phyloP scores from a whole-genome alignment of 495 filamentous ascomycete species.

The Stereocaulon alpinum region DNA sequence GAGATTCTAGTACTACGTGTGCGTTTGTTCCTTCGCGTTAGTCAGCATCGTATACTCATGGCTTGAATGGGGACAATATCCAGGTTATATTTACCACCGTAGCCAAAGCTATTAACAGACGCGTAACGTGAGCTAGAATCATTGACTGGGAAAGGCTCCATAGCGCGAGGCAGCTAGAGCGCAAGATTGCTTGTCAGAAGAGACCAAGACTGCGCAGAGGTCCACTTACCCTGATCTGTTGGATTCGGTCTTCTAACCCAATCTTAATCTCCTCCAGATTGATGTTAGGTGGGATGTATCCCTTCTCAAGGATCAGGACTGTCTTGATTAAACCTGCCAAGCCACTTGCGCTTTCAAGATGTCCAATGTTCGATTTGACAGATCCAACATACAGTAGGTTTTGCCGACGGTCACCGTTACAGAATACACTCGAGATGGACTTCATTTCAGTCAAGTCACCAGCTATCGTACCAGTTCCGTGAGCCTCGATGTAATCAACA shows the following conservation, averaged over 20 bases:
- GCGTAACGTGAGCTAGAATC: too few species aligned
- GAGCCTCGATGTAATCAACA: constrained; percentile 39
- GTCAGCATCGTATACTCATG: too few species aligned
- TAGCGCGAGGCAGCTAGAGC: too few species aligned
- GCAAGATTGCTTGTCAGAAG: too few species aligned
- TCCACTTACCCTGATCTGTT: not conserved
- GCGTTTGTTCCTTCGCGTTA: too few species aligned
- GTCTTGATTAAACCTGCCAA: not conserved
- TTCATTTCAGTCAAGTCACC: constrained; percentile 39
- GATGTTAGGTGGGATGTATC: constrained; percentile 14
- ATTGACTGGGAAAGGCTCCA: too few species aligned
- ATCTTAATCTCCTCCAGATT: constrained; percentile 22
- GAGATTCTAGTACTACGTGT: too few species aligned
- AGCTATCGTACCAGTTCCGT: constrained; percentile 42
- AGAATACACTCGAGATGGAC: constrained; percentile 27
- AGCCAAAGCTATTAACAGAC: constrained; percentile 32
- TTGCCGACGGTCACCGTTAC: not conserved
- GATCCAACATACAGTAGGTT: too few species aligned
- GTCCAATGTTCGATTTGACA: constrained; percentile 14
- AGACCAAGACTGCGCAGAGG: constrained; percentile 13
- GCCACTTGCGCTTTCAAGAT: constrained; percentile 19
- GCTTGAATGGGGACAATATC: too few species aligned
- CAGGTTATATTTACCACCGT: too few species aligned
- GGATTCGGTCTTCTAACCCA: not conserved
- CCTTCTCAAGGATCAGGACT: constrained; percentile 14